Base-by-base conservation (phyloP, 805 yeast species). In the Priceomyces haplophilus region DNA sequence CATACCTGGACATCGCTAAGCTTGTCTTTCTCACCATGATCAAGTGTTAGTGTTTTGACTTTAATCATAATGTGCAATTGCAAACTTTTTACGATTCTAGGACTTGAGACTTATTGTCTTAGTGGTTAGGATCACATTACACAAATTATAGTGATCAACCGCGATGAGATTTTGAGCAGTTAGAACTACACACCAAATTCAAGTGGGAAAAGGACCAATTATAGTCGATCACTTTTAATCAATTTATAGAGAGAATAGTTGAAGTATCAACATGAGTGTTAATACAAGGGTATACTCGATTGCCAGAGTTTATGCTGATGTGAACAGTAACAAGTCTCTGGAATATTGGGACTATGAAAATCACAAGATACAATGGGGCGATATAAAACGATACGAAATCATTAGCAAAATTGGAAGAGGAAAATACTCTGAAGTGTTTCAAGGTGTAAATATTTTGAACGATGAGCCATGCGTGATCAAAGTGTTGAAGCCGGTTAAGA, bases 351-450 rank as follows among this genome's bases (percentile, higher is more conserved):
- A 88, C 62, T 88, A 88, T 58, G 95, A 86, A 51, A 82, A 81
- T 48, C 68, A 64, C 48, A 61, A 61, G 44, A 66, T 69, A 37
- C 57, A 58, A 34, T 70, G 76, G 76, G 74, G 73, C 16, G 54
- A 61, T 33, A 68, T 67, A 44, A 60, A 59, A 38, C 61, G 79
- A 55, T 85, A 84, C 59, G 97, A 90, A 61, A 85, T 90, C 47
- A 78, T 85, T 41, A 75, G 76, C 48, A 88, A 89, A 64, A 83
- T 90, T 15, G 97, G 97, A 11, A 77, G 96, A 44, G 97, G 97
- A 19, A 90, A 88, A 68, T 90, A 89, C 65, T 84, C 95, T n/a
- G 97, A 90, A 63, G 97, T 90, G 23, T 90, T 90, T 61, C 85
- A 82, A 59, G 97, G 96, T 21, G 75, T 83, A 34, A 83, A 86